Conservation (phyloP, 768 basidiomycete species). For the Udeniomyces megalosporus region DNA sequence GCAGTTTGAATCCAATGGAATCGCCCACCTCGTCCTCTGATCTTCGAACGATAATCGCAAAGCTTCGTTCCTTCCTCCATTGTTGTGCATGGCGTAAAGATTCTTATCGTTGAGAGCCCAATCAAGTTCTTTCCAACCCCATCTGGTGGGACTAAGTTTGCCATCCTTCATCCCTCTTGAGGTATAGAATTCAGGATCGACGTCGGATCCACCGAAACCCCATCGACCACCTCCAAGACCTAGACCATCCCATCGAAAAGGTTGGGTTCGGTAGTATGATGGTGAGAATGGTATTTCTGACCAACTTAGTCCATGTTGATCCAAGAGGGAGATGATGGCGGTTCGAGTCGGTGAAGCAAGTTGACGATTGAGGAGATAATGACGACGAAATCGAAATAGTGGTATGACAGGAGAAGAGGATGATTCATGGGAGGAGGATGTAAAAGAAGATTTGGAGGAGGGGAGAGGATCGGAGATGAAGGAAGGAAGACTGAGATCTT, state of each 20-base stretch:
- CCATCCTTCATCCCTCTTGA: not conserved
- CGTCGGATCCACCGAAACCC: not conserved
- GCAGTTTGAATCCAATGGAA: conserved; percentile 27
- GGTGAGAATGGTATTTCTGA: not conserved
- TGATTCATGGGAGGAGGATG: conserved; percentile 22
- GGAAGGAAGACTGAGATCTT: conserved; percentile 18
- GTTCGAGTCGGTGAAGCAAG: conserved; percentile 17
- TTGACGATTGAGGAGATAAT: conserved; percentile 25
- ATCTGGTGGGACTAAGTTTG: not conserved
- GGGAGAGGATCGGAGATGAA: conserved; percentile 8
- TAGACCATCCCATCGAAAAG: not conserved
- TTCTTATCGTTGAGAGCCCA: not conserved
- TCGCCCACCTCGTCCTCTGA: conserved; percentile 22
- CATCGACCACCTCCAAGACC: not conserved
- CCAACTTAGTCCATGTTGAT: conserved; percentile 14
- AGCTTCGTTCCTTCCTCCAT: conserved; percentile 25
- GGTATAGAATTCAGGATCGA: not conserved
- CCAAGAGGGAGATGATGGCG: conserved; percentile 20
- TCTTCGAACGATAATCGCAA: conserved; percentile 21
- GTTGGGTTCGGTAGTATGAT: not conserved
- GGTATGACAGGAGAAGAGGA: conserved; percentile 12
- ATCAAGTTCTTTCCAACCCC: conserved; percentile 1
- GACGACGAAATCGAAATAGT: conserved; percentile 21
- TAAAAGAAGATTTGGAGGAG: conserved; percentile 17
- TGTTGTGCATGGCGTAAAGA: not conserved